Percentiles rank a stretch among this genome's conserved stretches.
Conservation (phyloP, 768 basidiomycete species). For the Rhizopogon salebrosus region DNA sequence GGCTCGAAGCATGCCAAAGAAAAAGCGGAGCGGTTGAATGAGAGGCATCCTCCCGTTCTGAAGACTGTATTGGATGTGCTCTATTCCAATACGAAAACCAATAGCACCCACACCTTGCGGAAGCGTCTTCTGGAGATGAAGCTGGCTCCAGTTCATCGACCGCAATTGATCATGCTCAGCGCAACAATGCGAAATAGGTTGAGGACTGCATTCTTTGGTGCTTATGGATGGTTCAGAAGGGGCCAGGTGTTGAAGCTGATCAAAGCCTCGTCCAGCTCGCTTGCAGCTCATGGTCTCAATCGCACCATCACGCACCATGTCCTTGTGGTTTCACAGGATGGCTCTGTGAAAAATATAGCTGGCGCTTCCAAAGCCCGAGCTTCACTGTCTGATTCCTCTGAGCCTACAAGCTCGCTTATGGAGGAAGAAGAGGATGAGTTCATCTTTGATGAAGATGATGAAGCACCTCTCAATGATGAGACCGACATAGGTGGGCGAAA, state of each 20-base stretch:
- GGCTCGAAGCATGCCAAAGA: slow-evolving; percentile 32
- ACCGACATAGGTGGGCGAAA: slow-evolving; percentile 17
- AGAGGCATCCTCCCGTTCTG: slow-evolving; percentile 54
- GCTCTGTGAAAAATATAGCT: slow-evolving; percentile 48
- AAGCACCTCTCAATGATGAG: slow-evolving; percentile 12
- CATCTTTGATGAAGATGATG: slow-evolving; percentile 21
- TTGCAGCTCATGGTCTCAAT: slow-evolving; percentile 21
- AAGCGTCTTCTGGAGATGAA: slow-evolving; percentile 9
- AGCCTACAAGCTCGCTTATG: background rate
- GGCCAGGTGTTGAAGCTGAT: slow-evolving; percentile 29
- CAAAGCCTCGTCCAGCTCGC: slow-evolving; percentile 20
- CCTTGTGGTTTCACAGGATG: slow-evolving; percentile 53
- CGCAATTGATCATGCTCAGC: slow-evolving; percentile 66
- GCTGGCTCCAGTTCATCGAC: slow-evolving; percentile 19
- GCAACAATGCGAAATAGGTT: slow-evolving; percentile 59
- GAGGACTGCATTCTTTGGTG: slow-evolving; percentile 35
- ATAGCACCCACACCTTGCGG: background rate
- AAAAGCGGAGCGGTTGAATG: slow-evolving; percentile 37
- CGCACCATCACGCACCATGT: slow-evolving; percentile 45
- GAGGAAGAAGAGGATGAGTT: slow-evolving; percentile 6
- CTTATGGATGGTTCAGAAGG: slow-evolving; percentile 55
- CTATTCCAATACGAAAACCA: slow-evolving; percentile 33
- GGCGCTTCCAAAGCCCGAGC: slow-evolving; percentile 30
- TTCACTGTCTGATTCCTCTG: background rate
- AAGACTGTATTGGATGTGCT: slow-evolving; percentile 55